phyloP scores from a whole-genome alignment of 163 green algal species.

The Volvox carteri region DNA sequence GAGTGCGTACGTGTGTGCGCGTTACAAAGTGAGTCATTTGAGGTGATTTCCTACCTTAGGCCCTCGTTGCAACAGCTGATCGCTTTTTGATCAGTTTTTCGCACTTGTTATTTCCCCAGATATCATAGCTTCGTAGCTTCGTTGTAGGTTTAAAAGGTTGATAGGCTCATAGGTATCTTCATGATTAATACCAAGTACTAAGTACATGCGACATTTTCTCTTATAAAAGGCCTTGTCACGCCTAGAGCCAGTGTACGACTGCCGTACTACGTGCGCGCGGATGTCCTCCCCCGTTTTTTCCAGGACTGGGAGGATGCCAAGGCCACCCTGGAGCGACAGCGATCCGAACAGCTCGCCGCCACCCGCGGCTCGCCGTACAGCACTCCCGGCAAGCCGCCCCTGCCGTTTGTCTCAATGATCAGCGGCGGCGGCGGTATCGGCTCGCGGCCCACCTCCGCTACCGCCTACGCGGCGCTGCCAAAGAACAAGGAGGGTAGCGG shows the following conservation, averaged over 20 bases:
- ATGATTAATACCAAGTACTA: no score
- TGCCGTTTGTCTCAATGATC: not conserved
- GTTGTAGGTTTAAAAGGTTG: no score
- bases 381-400: not conserved
- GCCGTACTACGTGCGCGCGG: not conserved
- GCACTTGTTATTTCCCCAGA: not conserved
- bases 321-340: constrained; percentile 36
- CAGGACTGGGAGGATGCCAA: constrained; percentile 59
- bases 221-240: not conserved
- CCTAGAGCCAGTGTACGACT: not conserved
- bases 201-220: no score
- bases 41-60: not conserved
- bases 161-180: no score
- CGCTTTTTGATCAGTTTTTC: not conserved
- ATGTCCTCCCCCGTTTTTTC: not conserved
- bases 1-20: not conserved
- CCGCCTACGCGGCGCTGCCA: not conserved
- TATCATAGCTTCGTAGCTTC: no score
- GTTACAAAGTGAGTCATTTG: not conserved
- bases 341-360: constrained; percentile 27
- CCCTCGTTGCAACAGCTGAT: not conserved
- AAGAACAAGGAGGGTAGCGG: not conserved
- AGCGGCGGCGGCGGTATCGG: not conserved
- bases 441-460: constrained; percentile 23
- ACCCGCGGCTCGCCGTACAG: not conserved